Evolutionary conservation across 106 monocot species (phyloP).

Genomic region (Apostasia shenzhenica): DNA sequence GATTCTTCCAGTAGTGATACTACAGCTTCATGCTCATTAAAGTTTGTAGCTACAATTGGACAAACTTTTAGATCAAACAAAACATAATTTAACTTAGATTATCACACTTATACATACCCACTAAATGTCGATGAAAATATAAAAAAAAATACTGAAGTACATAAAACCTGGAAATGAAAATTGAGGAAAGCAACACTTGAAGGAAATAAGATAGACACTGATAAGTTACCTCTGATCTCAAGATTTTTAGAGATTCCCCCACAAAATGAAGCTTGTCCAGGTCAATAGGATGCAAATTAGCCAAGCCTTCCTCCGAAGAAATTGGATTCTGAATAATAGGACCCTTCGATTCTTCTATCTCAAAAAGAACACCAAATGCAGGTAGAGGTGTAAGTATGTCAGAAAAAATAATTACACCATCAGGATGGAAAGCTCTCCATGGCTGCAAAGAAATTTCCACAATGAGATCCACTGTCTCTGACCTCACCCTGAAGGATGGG

Average conservation of each 20-base stretch:
- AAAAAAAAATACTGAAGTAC: neutral
- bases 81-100: no score
- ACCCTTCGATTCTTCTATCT: slow-evolving; percentile 83
- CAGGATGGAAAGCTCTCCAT: slow-evolving; percentile 79
- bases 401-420: slow-evolving; percentile 94
- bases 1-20: no score
- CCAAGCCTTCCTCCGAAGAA: slow-evolving; percentile 47
- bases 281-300: slow-evolving; percentile 64
- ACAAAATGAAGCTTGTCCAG: slow-evolving; percentile 87
- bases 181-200: neutral
- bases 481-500: slow-evolving; percentile 89
- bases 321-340: slow-evolving; percentile 76
- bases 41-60: no score
- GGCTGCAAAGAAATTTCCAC: slow-evolving; percentile 99
- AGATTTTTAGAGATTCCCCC: slow-evolving; percentile 69
- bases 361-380: slow-evolving; percentile 90
- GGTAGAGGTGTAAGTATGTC: slow-evolving; percentile 95
- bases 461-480: slow-evolving; percentile 86
- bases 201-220: neutral
- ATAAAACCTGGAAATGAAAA: neutral
- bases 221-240: slow-evolving; percentile 65
- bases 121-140: no score
- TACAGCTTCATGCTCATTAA: no score
- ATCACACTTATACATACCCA: no score
- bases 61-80: no score